A percentile compares a stretch with the other conserved stretches of the same genome.
These are phyloP conservation scores for Cordyceps farinosa DNA, from an alignment of 2,329 filamentous ascomycete genomes.

Conservation along the genomic window DNA sequence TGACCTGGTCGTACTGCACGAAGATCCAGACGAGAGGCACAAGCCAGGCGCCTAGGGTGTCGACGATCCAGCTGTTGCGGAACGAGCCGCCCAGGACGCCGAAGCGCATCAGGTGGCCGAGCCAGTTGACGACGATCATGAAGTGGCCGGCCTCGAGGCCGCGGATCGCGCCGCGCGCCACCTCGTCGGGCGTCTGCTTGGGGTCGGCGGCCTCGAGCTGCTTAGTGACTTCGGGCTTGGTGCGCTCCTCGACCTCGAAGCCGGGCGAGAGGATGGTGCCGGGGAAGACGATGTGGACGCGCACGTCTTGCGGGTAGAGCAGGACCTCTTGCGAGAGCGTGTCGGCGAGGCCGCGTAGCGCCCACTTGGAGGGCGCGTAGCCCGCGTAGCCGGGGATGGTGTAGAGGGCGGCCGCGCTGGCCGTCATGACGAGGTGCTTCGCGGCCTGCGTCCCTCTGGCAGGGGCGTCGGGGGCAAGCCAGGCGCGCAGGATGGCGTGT, in stretches of 20 bases:
- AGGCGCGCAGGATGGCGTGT: constrained; percentile 71
- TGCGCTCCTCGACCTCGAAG: constrained; percentile 67
- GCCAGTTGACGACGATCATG: constrained; percentile 69
- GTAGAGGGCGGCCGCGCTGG: constrained; percentile 70
- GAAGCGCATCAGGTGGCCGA: constrained; percentile 71
- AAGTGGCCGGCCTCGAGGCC: constrained; percentile 80
- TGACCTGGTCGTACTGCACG: constrained; percentile 52
- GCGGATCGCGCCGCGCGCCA: constrained; percentile 65
- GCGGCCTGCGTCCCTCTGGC: constrained; percentile 33
- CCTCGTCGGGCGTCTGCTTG: constrained; percentile 71
- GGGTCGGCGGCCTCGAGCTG: constrained; percentile 80
- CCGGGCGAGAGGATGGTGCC: constrained; percentile 79
- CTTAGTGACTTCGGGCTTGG: constrained; percentile 77
- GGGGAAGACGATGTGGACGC: constrained; percentile 78
- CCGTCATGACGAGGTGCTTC: constrained; percentile 84
- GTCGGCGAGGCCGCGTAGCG: constrained; percentile 79
- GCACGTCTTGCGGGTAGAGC: constrained; percentile 79
- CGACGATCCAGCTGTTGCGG: constrained; percentile 58
- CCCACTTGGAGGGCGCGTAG: constrained; percentile 82
- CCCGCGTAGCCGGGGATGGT: constrained; percentile 77
- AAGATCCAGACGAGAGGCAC: constrained; percentile 56
- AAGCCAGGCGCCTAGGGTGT: constrained; percentile 55
- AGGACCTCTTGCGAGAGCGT: constrained; percentile 78
- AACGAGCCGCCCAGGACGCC: constrained; percentile 51
- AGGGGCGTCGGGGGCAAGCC: constrained; percentile 56